Evolutionary conservation across 2,329 filamentous ascomycete species (phyloP), one percentile per base, ranked within the genome.

Genomic region (Botryotinia narcissicola): DNA sequence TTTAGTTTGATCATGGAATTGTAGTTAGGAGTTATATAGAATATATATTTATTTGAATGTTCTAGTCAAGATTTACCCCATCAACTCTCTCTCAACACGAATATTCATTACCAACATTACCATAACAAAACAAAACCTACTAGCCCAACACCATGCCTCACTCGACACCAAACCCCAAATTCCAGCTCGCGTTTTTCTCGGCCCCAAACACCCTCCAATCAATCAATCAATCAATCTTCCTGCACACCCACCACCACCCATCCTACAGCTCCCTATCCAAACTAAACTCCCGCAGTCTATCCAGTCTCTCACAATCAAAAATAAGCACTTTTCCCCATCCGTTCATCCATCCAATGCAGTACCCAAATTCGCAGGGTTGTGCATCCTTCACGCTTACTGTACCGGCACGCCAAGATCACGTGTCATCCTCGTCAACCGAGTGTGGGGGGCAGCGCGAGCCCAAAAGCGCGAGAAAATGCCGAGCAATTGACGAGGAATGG

Each of bases 381-480:
- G n/a, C 14, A 57, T 57, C 51, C 51, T 57, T 32, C n/a, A 48
- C 51, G 51, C 51, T 57, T 57, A 57, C n/a, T 57, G 14, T 18
- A 8, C 14, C n/a, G 7, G 14, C n/a, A 32, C 6, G n/a, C n/a
- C 51, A 29, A 29, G 51, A 29, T 57, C 51, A 64, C 62, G 42
- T 62, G 60, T 2, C 35, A 1, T 2, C 7, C 14, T n/a, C 12
- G 25, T 6, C n/a, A 57, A 61, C 12, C 35, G 22, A 61, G 29
- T 16, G 20, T 35, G 35, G 59, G 60, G 35, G 22, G 12, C 37
- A 35, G 18, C 5, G 42, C 62, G 62, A 64, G 59, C 51, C n/a
- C n/a, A 40, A 60, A 61, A 37, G 42, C 62, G 62, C 62, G 62
- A 64, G 62, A 64, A 64, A 64, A 35, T 64, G 62, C 62, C 62